Conservation (phyloP, 2,329 filamentous ascomycete species). For the Byssochlamys sp. region DNA sequence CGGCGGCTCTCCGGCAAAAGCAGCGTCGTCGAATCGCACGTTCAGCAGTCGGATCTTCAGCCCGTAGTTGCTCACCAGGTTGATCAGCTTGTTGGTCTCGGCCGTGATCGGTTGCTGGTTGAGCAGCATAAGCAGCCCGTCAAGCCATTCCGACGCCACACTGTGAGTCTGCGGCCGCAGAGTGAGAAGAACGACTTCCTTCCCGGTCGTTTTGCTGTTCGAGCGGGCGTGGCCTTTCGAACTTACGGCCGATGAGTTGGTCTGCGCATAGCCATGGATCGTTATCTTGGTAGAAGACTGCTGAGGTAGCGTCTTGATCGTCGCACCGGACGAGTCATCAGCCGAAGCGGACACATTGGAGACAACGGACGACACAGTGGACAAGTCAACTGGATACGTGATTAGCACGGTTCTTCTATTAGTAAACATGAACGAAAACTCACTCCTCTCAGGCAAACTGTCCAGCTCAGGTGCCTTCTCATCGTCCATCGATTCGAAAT, state of each 20-base stretch:
- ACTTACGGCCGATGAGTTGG: slow-evolving; percentile 13
- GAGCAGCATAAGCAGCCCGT: slow-evolving; percentile 86
- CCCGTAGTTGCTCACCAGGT: slow-evolving; percentile 78
- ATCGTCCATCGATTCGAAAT: slow-evolving; percentile 59
- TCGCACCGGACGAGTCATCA: slow-evolving; percentile 39
- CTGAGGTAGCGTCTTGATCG: slow-evolving; percentile 35
- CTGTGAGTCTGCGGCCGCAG: slow-evolving; percentile 71
- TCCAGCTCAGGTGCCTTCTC: slow-evolving; percentile 62
- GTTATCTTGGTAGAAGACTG: slow-evolving; percentile 67
- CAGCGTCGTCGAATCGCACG: slow-evolving; percentile 74
- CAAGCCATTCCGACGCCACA: slow-evolving; percentile 89
- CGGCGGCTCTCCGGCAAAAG: slow-evolving; percentile 58
- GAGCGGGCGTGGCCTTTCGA: slow-evolving; percentile 27
- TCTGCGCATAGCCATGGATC: slow-evolving; percentile 61
- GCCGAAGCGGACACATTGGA: slow-evolving; percentile 73
- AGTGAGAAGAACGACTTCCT: slow-evolving; percentile 69
- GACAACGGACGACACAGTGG: slow-evolving; percentile 80
- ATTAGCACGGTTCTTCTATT: slow-evolving; percentile 4
- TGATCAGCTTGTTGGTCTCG: slow-evolving; percentile 83
- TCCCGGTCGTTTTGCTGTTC: slow-evolving; percentile 28
- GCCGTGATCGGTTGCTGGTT: slow-evolving; percentile 95
- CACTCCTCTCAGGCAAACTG: slow-evolving; percentile 62
- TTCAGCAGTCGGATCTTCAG: slow-evolving; percentile 88
- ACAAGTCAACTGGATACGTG: slow-evolving; percentile 57
- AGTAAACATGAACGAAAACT: slow-evolving; percentile 13